phyloP scores from a whole-genome alignment of 1,284 basidiomycete genomes.

The Phlebopus sp. region DNA sequence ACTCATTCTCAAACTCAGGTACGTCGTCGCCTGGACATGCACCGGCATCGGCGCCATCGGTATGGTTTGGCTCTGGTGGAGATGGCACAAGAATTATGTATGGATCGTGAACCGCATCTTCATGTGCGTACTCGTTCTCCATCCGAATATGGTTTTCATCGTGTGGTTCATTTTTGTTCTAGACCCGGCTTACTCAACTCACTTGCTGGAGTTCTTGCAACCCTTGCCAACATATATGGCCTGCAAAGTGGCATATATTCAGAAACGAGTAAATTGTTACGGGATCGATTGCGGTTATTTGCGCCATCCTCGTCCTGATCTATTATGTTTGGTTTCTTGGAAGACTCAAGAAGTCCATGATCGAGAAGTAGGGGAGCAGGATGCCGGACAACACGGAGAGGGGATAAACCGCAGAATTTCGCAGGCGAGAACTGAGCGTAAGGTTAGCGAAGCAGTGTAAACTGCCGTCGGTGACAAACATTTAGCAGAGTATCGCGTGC shows the following conservation, averaged over 20 bases:
- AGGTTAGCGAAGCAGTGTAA: too few species aligned
- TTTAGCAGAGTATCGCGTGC: too few species aligned
- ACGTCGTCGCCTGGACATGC: slow-evolving; percentile 45
- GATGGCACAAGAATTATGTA: slow-evolving; percentile 55
- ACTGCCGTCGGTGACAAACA: too few species aligned
- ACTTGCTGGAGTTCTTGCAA: slow-evolving; percentile 48
- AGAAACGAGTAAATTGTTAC: slow-evolving; percentile 22
- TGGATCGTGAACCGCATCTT: slow-evolving; percentile 51
- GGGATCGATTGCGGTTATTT: too few species aligned
- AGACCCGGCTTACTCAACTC: slow-evolving; percentile 48
- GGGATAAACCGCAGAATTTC: background rate
- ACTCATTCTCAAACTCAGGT: slow-evolving; percentile 25
- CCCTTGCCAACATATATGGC: slow-evolving; percentile 44
- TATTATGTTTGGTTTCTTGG: background rate
- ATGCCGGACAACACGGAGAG: background rate
- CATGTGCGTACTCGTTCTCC: slow-evolving; percentile 31
- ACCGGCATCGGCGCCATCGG: slow-evolving; percentile 42
- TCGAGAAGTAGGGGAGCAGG: background rate
- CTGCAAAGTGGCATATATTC: slow-evolving; percentile 35
- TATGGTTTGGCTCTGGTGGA: slow-evolving; percentile 48
- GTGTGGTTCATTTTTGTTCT: background rate
- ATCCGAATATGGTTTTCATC: background rate
- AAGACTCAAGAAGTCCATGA: too few species aligned
- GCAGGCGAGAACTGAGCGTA: background rate
- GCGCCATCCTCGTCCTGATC: too few species aligned